Percentiles rank a stretch among this genome's conserved stretches.
Conservation (phyloP, 108 stramenopile species). For the Nitzschia palea region DNA sequence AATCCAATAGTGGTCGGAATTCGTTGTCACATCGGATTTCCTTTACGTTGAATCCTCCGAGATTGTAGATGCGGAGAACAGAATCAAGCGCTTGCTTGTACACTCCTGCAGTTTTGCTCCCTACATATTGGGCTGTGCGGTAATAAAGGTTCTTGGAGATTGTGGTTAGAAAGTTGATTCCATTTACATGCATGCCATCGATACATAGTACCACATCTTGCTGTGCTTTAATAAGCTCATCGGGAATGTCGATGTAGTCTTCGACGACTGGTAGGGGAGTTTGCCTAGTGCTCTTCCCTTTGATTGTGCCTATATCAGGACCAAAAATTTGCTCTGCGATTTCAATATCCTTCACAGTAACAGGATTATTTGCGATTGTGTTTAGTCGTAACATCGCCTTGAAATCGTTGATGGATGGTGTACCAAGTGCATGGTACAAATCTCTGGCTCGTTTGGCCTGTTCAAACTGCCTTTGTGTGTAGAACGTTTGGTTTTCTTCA, state of each 20-base stretch:
- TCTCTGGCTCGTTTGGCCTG: neutral
- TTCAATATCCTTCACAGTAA: neutral
- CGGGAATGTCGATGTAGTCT: neutral
- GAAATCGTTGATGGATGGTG: constrained; percentile 1
- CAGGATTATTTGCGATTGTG: neutral
- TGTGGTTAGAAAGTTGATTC: constrained; percentile 32
- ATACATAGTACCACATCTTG: constrained; percentile 23
- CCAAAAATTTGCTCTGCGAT: neutral
- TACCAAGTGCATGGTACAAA: neutral
- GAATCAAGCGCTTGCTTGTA: neutral
- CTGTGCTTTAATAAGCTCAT: neutral
- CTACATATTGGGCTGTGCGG: constrained; percentile 23
- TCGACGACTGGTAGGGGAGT: neutral
- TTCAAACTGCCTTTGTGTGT: neutral
- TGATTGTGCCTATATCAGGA: neutral
- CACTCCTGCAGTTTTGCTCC: neutral
- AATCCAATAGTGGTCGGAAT: constrained; percentile 9
- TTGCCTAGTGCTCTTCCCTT: neutral
- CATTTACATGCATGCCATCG: constrained; percentile 46
- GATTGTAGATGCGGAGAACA: constrained; percentile 21
- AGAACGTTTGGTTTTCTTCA: constrained; percentile 4
- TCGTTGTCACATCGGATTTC: constrained; percentile 8
- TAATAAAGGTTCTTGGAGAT: constrained; percentile 32
- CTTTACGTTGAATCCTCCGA: constrained; percentile 17
- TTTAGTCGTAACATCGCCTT: neutral